Conservation (phyloP, 2,329 filamentous ascomycete species). For the Colletotrichum godetiae region DNA sequence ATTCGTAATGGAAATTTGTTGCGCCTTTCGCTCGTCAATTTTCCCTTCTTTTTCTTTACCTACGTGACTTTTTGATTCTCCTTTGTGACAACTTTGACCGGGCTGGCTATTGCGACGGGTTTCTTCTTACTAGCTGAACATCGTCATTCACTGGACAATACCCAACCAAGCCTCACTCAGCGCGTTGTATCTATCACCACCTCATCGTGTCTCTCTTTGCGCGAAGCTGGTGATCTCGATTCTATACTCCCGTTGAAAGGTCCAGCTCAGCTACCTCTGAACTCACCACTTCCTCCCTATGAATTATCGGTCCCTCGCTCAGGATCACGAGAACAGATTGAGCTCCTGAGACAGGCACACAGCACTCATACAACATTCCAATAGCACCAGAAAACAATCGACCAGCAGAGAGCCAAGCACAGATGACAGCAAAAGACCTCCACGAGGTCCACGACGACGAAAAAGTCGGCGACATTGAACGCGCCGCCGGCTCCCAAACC, state of each 20-base stretch:
- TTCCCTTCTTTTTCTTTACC: too few relatives aligned
- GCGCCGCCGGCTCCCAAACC: conserved; percentile 17
- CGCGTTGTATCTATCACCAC: too few relatives aligned
- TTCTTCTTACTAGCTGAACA: not conserved
- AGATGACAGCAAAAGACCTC: conserved; percentile 17
- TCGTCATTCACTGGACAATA: not conserved
- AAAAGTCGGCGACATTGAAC: conserved; percentile 29
- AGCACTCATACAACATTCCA: not conserved
- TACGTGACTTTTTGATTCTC: too few relatives aligned
- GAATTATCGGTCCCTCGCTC: not conserved
- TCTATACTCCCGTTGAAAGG: not conserved
- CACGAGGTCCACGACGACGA: conserved; percentile 29
- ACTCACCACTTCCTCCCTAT: not conserved
- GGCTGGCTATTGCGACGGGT: too few relatives aligned
- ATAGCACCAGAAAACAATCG: not conserved
- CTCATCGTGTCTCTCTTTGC: not conserved
- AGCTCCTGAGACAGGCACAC: not conserved
- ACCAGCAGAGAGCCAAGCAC: not conserved
- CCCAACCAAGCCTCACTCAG: not conserved
- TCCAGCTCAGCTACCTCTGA: too few relatives aligned
- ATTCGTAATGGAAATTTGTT: conserved; percentile 20
- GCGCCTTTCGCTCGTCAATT: not conserved
- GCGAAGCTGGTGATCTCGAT: not conserved
- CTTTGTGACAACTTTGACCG: not conserved
- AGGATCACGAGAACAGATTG: not conserved